Evolutionary conservation across 805 yeast genomes (phyloP), one percentile per base, ranked within the genome.

Genomic region (Saturnispora saitoi): DNA sequence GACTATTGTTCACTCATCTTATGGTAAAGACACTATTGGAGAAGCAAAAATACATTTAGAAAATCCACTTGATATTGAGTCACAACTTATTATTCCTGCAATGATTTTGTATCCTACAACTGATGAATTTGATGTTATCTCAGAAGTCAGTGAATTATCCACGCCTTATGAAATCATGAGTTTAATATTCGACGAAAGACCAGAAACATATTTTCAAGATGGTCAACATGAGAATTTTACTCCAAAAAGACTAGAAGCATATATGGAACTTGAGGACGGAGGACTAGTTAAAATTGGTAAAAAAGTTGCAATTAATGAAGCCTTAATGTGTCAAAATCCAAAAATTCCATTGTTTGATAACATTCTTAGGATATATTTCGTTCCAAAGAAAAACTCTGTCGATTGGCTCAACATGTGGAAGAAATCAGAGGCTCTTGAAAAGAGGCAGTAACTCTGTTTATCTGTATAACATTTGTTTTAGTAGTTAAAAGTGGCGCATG

Each of bases 281-380:
- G 97, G 97, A 0, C 71, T 91, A 51, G 81, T 88, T 41, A 88
- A 87, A 64, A 78, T 84, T 4, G 96, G 96, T 26, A 86, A 83
- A 62, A 87, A 85, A 54, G 75, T 80, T 20, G 69, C 85, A 1
- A 62, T 91, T 20, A 76, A 78, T 57, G 75, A 76, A 45, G 84
- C 82, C 0, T 70, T 91, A 53, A 73, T 78, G 68, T 73, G 78
- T 44, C 77, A 74, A 32, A 66, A 66, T 8, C 86, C 95, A 14
- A 71, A 71, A 22, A 79, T 87, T 8, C 95, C 96, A 2, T 63
- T 90, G 39, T 81, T 90, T 52, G 96, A 90, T 58, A 73, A 76
- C 51, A 72, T 83, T 36, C 71, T 87, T 50, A 75, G 88, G 54
- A 59, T 91, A 9, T 88, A 82, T 56, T 76, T 87, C 26, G 90